phyloP scores from a whole-genome alignment of 345 rosid species.

The Populus ilicifolia region DNA sequence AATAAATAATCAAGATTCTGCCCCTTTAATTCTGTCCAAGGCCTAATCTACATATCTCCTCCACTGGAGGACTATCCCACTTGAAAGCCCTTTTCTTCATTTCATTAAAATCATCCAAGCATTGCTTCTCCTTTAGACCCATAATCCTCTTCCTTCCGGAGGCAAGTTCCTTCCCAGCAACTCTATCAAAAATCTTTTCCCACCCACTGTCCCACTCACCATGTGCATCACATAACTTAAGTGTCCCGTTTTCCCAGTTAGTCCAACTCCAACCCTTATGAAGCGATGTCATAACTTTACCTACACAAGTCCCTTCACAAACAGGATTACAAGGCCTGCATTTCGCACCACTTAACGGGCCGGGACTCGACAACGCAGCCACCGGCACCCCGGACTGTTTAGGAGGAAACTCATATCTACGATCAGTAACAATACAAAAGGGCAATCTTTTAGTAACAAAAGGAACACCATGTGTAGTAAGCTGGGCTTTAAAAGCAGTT shows the following conservation, averaged over 20 bases:
- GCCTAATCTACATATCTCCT: conserved; percentile 57
- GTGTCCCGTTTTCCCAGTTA: conserved; percentile 56
- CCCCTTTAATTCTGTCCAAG: conserved; percentile 7
- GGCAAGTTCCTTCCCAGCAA: conserved; percentile 49
- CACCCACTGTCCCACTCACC: conserved; percentile 66
- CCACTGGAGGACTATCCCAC: conserved; percentile 74
- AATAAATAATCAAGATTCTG: background rate
- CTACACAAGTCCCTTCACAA: conserved; percentile 60
- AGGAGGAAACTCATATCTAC: conserved; percentile 67
- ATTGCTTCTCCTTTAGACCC: conserved; percentile 33
- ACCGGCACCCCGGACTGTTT: conserved; percentile 73
- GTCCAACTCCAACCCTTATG: conserved; percentile 83
- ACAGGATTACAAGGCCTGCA: conserved; percentile 76
- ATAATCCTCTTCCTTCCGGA: conserved; percentile 39
- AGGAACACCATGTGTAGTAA: conserved; percentile 45
- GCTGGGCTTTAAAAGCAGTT: conserved; percentile 75
- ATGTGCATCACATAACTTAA: conserved; percentile 67
- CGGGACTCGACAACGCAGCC: conserved; percentile 60
- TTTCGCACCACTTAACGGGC: conserved; percentile 93
- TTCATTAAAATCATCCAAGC: conserved; percentile 51
- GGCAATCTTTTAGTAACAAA: conserved; percentile 47
- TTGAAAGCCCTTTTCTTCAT: conserved; percentile 39
- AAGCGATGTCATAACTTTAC: conserved; percentile 45
- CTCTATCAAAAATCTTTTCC: conserved; percentile 58
- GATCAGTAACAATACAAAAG: conserved; percentile 69